These are phyloP conservation scores for Diversispora eburnea DNA, from an alignment of 192 early-diverging fungal species.

Conservation along the genomic window DNA sequence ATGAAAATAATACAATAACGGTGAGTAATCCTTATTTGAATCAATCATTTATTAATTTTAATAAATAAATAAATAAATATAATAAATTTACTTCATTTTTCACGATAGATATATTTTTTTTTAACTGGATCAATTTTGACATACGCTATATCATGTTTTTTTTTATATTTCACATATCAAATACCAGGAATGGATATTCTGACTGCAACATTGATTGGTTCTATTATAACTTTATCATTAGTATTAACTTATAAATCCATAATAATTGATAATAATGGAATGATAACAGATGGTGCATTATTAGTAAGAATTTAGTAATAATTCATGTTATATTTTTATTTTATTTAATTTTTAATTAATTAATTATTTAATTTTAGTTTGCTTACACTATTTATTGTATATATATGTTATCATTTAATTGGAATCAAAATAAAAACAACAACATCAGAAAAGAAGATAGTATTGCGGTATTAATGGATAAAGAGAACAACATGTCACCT, in stretches of 20 bases:
- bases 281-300: neutral
- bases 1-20: neutral
- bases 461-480: neutral
- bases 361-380: constrained; percentile 12
- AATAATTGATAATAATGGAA: neutral
- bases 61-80: neutral
- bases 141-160: neutral
- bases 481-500: neutral
- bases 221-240: neutral
- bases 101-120: neutral
- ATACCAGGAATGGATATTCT: constrained; percentile 4
- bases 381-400: constrained; percentile 22
- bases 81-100: neutral
- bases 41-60: neutral
- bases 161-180: neutral
- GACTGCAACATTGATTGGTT: constrained; percentile 18
- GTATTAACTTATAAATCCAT: neutral
- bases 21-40: neutral
- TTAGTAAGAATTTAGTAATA: constrained; percentile 21
- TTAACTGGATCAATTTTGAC: neutral
- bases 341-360: neutral
- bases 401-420: constrained; percentile 11
- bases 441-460: neutral
- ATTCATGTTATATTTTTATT: neutral
- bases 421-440: neutral